Base-by-base conservation (phyloP, 2,329 filamentous ascomycete species). In the Chaetothyriales sp. region DNA sequence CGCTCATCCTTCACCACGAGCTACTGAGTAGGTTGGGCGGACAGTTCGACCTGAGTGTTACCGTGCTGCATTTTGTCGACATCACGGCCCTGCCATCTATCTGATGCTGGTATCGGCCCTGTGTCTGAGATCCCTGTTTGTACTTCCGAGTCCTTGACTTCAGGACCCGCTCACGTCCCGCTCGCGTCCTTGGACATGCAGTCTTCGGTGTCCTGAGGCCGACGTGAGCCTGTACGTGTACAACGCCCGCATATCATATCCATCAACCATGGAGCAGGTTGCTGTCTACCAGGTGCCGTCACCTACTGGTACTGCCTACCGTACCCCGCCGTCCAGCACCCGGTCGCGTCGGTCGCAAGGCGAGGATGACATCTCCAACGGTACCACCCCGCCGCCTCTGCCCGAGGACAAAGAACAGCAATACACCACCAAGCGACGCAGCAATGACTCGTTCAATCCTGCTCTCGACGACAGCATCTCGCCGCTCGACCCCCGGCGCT, bases 401-500 rank as follows among this genome's bases (percentile, higher is more conserved):
- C 70, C 71, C n/a, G 70, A 70, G 25, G 62, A 62, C 39, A 39
- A 15, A 15, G 32, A 39, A 39, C 32, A 39, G 15, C 15, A 39
- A 6, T 63, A 64, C 49, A 66, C 65, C 45, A 63, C 63, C 18
- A 64, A 64, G 43, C 66, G 69, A 54, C 57, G 64, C 59, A 62
- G 62, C 51, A 63, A 68, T 57, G 59, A 59, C 49, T 57, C 66
- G 19, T 63, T 67, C 12, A 64, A 67, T 51, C 51, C 61, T 44
- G 55, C 61, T n/a, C 62, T 66, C 20, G 65, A 90, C 57, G 84
- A 90, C 55, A 78, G 71, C 44, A 80, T 88, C 32, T 79, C 78
- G 2, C 80, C 87, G 19, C 73, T 95, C 26, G 92, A 98, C 63
- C 88, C 92, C 2, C 80, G 90, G 50, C 79, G 92, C 39, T 95